phyloP scores from a whole-genome alignment of 495 filamentous ascomycete genomes.

The Aspergillus olivimuriae region DNA sequence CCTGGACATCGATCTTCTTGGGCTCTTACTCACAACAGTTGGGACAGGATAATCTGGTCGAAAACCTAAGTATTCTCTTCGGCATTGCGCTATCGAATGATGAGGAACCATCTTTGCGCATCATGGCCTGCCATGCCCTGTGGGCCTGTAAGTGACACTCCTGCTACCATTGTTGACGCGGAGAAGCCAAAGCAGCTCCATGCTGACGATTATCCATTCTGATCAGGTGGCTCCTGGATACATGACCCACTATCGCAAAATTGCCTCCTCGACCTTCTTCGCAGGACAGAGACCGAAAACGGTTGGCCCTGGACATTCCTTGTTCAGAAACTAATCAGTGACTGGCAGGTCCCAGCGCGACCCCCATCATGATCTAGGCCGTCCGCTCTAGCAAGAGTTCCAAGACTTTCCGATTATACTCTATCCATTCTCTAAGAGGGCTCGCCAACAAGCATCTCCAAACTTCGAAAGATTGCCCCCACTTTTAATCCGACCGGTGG shows the following conservation, averaged over 20 bases:
- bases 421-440: no score
- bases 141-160: slow-evolving; percentile 25
- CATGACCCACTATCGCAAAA: slow-evolving; percentile 15
- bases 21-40: no score
- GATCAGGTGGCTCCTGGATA: slow-evolving; percentile 31
- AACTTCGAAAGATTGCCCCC: no score
- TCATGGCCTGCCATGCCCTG: slow-evolving; percentile 36
- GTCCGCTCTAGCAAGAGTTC: not conserved
- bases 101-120: slow-evolving; percentile 30
- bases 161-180: not conserved
- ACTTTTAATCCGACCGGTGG: no score
- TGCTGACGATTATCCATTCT: no score
- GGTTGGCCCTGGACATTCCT: slow-evolving; percentile 22
- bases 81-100: slow-evolving; percentile 35
- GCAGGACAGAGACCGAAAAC: slow-evolving; percentile 18
- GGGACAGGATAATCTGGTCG: slow-evolving; percentile 20
- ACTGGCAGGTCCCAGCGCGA: slow-evolving; percentile 12
- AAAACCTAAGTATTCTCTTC: slow-evolving; percentile 31
- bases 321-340: slow-evolving; percentile 11
- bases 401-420: no score
- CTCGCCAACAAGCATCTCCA: no score
- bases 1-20: no score
- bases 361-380: not conserved
- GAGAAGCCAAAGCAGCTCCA: no score
- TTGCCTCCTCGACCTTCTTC: slow-evolving; percentile 18